These are phyloP conservation scores for Lichenothelia convexa DNA, from an alignment of 495 filamentous ascomycete genomes.

Conservation along the genomic window DNA sequence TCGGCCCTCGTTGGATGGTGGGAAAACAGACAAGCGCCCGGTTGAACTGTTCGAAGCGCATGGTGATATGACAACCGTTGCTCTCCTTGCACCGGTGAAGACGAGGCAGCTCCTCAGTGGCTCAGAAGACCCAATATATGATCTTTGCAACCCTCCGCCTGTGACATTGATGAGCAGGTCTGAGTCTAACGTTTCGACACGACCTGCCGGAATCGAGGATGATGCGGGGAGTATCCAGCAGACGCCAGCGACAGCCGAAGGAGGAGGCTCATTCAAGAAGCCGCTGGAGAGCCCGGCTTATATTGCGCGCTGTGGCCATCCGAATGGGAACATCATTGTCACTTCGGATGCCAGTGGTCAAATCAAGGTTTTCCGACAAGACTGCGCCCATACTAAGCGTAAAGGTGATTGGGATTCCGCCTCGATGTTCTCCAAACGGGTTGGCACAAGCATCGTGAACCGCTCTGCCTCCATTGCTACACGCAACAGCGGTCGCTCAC, in stretches of 20 bases:
- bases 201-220: conserved; percentile 12
- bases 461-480: conserved; percentile 46
- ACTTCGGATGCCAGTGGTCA: conserved; percentile 73
- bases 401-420: conserved; percentile 48
- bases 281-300: conserved; percentile 48
- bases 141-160: conserved; percentile 89
- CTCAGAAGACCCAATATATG: conserved; percentile 84
- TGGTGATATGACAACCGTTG: conserved; percentile 68
- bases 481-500: conserved; percentile 35
- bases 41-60: conserved; percentile 83
- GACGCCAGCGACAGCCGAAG: conserved; percentile 19
- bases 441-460: conserved; percentile 35
- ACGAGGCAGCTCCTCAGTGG: conserved; percentile 58
- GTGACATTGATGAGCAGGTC: conserved; percentile 65
- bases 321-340: conserved; percentile 78
- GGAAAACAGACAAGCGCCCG: conserved; percentile 59
- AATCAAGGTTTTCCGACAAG: conserved; percentile 89
- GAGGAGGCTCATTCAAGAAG: conserved; percentile 32
- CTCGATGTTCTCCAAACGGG: conserved; percentile 60
- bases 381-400: conserved; percentile 58
- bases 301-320: conserved; percentile 53
- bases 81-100: conserved; percentile 63
- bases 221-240: conserved; percentile 9
- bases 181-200: conserved; percentile 28
- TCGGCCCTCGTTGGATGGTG: conserved; percentile 34